Evolutionary conservation across 2,329 filamentous ascomycete species (phyloP), one percentile per base, ranked within the genome.

Genomic region (Chaetomiaceae sp.): DNA sequence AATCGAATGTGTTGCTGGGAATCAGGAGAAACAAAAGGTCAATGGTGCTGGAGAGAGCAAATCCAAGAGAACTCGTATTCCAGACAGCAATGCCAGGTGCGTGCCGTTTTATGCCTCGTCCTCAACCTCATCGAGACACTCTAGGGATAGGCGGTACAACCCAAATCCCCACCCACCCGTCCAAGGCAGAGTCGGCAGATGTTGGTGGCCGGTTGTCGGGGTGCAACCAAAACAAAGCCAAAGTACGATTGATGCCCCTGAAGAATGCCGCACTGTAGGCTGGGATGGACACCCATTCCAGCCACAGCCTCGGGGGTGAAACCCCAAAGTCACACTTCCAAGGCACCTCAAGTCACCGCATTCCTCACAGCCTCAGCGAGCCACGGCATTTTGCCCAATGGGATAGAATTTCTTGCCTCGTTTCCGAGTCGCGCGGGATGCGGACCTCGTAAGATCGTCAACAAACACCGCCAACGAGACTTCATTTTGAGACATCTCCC

Each of bases 391-490:
- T 32, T 38, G 15, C 43, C 29, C 7, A 29, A 14, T 24, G 11
- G 12, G 34, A 37, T 37, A 26, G n/a, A 12, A 26, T 30, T 35
- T 6, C n/a, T 24, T 35, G 17, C 24, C 6, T 26, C 14, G 19
- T 20, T 44, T 42, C 29, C 15, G 30, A 18, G 26, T 47, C 38
- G 32, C 26, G 10, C 20, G 35, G 24, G 30, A 29, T 30, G 37
- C 37, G 14, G 37, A 24, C 34, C 40, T 43, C 39, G 27, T 38
- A 30, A 22, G 39, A 36, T 40, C 40, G 27, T 39, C 36, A 39
- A n/a, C 34, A 35, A 24, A 10, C 45, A 26, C 18, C 35, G 33
- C 26, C 27, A n/a, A 37, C 27, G 18, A 34, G 26, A 27, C 12
- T 27, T 27, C 19, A 32, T 42, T 42, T n/a, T n/a, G n/a, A n/a